Base-by-base conservation (phyloP, 2,329 filamentous ascomycete species). In the Magnaporthales sp. region DNA sequence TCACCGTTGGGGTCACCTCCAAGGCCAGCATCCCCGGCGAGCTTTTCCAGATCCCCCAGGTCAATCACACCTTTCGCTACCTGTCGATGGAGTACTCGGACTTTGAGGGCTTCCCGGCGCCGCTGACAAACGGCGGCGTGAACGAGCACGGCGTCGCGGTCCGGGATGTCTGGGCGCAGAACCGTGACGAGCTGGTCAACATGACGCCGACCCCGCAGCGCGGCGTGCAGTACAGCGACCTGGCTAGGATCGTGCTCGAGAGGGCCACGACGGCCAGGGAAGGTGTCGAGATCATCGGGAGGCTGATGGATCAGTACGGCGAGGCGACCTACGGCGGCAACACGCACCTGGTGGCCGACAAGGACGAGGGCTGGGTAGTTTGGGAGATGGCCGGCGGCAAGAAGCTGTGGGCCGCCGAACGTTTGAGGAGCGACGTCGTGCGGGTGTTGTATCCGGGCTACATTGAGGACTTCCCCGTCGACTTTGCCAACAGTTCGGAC, bases 41-140 rank as follows among this genome's bases (percentile, higher is more conserved):
- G 62, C 62, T 38, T 8, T 38, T 38, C 29, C 19, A n/a, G 26
- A 63, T 63, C 62, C 62, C 62, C n/a, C 62, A 63, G 62, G 62
- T 46, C 62, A 22, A 27, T 31, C 62, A 63, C 31, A 63, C 62
- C 1, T 38, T 38, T n/a, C 62, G 62, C 30, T 63, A 63, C 62
- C 62, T 63, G 62, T 63, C 62, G 30, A 63, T 63, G 62, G 62
- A 63, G 62, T 63, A 63, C 62, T 63, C 62, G 31, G 30, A 63
- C 62, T 63, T 63, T 63, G 62, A 63, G 62, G 62, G 62, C 29
- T 63, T 63, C 62, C 62, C 62, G 6, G 62, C 62, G 19, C 62
- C 62, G n/a, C 62, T 63, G 31, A 63, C 62, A 15, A 63, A 63
- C 31, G 62, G 62, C 31, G 62, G 62, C 7, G n/a, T 63, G 30